phyloP scores from a whole-genome alignment of 140 eudicot genomes.

The Senecio squalidus region DNA sequence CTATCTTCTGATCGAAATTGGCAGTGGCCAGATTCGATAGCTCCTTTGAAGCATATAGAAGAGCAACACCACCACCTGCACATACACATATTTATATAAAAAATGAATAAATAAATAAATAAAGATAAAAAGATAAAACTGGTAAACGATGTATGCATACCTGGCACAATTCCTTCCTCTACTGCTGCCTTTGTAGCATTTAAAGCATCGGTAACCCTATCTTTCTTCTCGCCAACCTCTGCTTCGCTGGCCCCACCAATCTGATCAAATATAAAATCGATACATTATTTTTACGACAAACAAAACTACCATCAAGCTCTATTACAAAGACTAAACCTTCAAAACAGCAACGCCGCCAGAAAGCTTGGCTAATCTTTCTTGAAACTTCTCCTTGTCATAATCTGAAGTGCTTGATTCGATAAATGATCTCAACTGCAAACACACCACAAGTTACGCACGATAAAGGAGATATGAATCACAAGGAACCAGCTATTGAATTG shows the following conservation, averaged over 20 bases:
- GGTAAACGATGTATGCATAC: slow-evolving; percentile 13
- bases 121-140: neutral
- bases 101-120: neutral
- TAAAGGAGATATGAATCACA: neutral
- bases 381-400: slow-evolving; percentile 58
- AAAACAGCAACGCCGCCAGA: slow-evolving; percentile 73
- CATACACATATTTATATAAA: neutral
- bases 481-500: neutral
- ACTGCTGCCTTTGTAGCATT: slow-evolving; percentile 77
- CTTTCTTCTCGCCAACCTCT: slow-evolving; percentile 68
- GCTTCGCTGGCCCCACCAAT: slow-evolving; percentile 74
- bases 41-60: slow-evolving; percentile 70
- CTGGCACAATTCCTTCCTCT: slow-evolving; percentile 65
- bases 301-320: neutral
- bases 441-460: neutral
- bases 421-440: slow-evolving; percentile 43
- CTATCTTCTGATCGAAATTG: slow-evolving; percentile 77
- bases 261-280: slow-evolving; percentile 5
- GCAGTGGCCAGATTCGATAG: slow-evolving; percentile 50
- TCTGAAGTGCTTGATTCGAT: slow-evolving; percentile 57
- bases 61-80: slow-evolving; percentile 78
- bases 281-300: neutral
- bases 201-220: slow-evolving; percentile 62
- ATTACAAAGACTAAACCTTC: slow-evolving; percentile 25
- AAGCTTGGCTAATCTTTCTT: slow-evolving; percentile 64